A percentile compares a stretch with the other conserved stretches of the same genome.
Conservation (phyloP, 2,329 filamentous ascomycete species). For the Stachybotrys elegans region DNA sequence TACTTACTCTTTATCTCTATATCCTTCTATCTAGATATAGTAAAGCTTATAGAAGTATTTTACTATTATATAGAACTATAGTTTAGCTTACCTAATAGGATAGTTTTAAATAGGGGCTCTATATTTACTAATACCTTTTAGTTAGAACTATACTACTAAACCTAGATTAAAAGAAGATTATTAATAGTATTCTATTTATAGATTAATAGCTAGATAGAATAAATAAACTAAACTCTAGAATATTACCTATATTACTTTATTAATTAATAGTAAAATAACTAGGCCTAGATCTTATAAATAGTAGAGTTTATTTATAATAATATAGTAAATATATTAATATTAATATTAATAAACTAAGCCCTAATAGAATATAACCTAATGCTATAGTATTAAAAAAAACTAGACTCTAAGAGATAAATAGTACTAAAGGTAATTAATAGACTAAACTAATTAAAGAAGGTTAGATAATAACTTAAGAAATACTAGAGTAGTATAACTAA, state of each 20-base stretch:
- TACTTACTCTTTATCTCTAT: constrained; percentile 1
- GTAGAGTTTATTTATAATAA: constrained; percentile 1
- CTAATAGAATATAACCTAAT: neutral
- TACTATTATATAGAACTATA: constrained; percentile 5
- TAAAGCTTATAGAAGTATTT: neutral
- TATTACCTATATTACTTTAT: constrained; percentile 2
- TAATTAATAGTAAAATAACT: constrained; percentile 1
- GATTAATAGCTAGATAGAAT: neutral
- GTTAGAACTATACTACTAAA: neutral
- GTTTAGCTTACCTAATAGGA: neutral
- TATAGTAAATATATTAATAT: constrained; percentile 3
- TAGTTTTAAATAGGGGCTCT: neutral
- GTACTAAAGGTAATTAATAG: neutral
- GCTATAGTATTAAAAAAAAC: too few species aligned
- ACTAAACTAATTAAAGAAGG: neutral
- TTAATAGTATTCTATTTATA: neutral
- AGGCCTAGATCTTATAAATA: neutral
- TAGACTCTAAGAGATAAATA: too few species aligned
- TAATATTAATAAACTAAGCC: neutral
- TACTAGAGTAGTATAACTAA: neutral
- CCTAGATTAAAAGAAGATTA: constrained; percentile 1
- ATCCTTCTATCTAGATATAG: constrained; percentile 1
- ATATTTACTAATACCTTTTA: neutral
- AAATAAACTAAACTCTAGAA: neutral
- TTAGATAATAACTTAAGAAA: neutral